These are phyloP conservation scores for Suillus ampliporus DNA, from an alignment of 768 basidiomycete species.

Conservation along the genomic window DNA sequence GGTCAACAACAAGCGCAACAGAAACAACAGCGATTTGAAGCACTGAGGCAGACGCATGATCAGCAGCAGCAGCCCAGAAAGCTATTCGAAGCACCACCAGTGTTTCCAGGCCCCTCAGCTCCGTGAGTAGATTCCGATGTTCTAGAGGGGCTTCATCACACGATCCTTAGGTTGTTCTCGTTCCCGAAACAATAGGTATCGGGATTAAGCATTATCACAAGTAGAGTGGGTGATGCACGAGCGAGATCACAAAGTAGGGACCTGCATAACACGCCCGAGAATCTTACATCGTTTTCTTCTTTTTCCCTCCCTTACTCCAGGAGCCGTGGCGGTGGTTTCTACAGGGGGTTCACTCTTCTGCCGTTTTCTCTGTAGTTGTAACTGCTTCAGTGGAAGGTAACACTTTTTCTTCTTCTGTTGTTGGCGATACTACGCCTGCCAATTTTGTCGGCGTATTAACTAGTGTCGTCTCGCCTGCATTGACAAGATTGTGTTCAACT, in stretches of 20 bases:
- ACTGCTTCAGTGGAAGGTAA: not conserved
- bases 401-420: not conserved
- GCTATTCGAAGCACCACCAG: too few relatives aligned
- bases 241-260: not conserved
- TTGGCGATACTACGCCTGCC: not conserved
- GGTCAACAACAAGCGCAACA: too few relatives aligned
- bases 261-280: not conserved
- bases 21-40: too few relatives aligned
- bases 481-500: not conserved
- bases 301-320: conserved; percentile 4
- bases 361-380: not conserved
- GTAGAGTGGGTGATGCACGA: conserved; percentile 6
- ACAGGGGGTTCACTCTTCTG: not conserved
- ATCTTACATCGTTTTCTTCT: conserved; percentile 23
- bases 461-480: not conserved
- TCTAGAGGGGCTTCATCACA: too few relatives aligned
- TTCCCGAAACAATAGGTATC: too few relatives aligned
- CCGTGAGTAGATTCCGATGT: too few relatives aligned
- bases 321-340: conserved; percentile 1
- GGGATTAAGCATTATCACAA: too few relatives aligned
- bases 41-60: too few relatives aligned
- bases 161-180: too few relatives aligned
- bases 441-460: not conserved
- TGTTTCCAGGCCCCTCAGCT: too few relatives aligned
- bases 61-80: too few relatives aligned